Evolutionary conservation across 371 early-diverging fungal species (phyloP), one percentile per base, ranked within the genome.

Genomic region (Rhizopus stolonifer): DNA sequence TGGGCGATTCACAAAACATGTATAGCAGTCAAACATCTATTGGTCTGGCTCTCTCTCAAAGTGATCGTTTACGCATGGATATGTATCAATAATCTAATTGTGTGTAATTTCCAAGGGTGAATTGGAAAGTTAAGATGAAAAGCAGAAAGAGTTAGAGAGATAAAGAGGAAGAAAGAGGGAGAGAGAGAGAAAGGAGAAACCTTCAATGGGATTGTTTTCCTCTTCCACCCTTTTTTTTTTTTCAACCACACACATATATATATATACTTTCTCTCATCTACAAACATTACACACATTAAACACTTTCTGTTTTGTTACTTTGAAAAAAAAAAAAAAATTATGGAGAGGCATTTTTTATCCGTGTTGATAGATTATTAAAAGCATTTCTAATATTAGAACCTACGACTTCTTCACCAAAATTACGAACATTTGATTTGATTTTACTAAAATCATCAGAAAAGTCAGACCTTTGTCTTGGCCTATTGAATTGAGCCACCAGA

Each of bases 11-110:
- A 4, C 79, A 75, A 54, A 75, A 76, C 39, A 39, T 74, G 44
- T 77, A 75, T 45, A 75, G 74, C 48, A 81, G 81, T 44, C 79
- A 80, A 61, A 61, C 75, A 5, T 77, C 79, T 8, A 79, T 71
- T 52, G 74, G 79, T 3, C 56, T 78, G 25, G 80, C 76, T 14
- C 63, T 87, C 11, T 85, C 85, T 7, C 87, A 87, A 55, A 81
- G 83, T 52, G 87, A 87, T 57, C 74, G 87, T 8, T 54, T 87
- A 18, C 79, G 82, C 5, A 77, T 84, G 81, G 42, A 42, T 13
- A 42, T 42, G 42, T 42, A 42, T 21, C 42, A 42, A 42, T 42
- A 42, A 42, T 11, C 36, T 36, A 29, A 29, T 29, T 29, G 31
- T 29, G 31, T 4, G 31, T 29, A 4, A 4, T 29, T 10, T 29